These are phyloP conservation scores for Boletus sp. DNA, from an alignment of 768 basidiomycete genomes.

Conservation along the genomic window DNA sequence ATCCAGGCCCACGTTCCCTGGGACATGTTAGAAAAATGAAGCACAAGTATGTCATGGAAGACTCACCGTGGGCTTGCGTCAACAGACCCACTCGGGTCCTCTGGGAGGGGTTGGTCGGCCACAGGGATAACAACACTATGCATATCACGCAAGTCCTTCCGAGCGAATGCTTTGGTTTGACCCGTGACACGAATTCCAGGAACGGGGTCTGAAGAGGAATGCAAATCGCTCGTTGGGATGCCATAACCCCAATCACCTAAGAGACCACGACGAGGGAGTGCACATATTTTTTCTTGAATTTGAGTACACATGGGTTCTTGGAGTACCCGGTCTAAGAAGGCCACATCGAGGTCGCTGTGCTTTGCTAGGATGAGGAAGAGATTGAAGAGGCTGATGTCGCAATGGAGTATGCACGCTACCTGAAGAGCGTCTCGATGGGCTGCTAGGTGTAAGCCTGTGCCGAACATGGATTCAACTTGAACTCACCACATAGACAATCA, in stretches of 20 bases:
- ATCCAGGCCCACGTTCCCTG: constrained; percentile 8
- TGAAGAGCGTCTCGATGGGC: neutral
- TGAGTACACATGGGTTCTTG: neutral
- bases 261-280: neutral
- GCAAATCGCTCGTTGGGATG: neutral
- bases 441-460: neutral
- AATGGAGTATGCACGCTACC: neutral
- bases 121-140: neutral
- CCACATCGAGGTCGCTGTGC: neutral
- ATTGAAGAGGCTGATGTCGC: constrained; percentile 8
- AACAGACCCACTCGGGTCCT: neutral
- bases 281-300: neutral
- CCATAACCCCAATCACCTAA: constrained; percentile 6
- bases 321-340: neutral
- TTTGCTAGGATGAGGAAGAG: neutral
- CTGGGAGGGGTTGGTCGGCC: neutral
- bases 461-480: neutral
- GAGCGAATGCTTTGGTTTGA: neutral
- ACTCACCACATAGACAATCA: neutral
- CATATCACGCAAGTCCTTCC: neutral
- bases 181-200: neutral
- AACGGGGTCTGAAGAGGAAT: neutral
- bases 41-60: neutral
- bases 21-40: neutral
- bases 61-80: neutral